Evolutionary conservation across 768 basidiomycete species (phyloP), one percentile per base, ranked within the genome.

Genomic region (Gelatoporia subvermispora): DNA sequence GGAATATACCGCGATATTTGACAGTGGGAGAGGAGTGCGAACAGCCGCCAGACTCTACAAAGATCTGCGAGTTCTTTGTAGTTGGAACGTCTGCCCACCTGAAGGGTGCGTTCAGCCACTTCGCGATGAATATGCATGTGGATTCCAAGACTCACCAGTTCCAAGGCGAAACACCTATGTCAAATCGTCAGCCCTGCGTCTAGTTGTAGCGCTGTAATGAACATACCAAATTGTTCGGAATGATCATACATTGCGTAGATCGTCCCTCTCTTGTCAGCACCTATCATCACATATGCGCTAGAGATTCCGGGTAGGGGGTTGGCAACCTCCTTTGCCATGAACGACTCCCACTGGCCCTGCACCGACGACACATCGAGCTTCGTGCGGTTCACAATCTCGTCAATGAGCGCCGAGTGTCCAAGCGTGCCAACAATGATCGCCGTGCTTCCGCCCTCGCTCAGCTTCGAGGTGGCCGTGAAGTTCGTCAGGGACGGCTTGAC

Each of bases 21-120:
- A 88, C 82, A 8, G 78, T 79, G 2, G 85, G 84, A 15, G 72
- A 58, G 36, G 81, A 84, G 64, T 85, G 83, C 5, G 66, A 50
- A 49, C 72, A 72, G 0, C 68, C 66, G 7, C 63, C 39, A 1
- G 66, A 54, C 4, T 71, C 54, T 11, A 79, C 73, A 53, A 74
- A 79, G 21, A 87, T 51, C 31, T 76, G 62, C 10, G 68, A 60
- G 31, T 81, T 73, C 25, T 70, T 67, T 15, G 74, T 75, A 1
- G 75, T 71, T 8, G 82, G 82, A n/a, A 85, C 85, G 61, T 88
- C 85, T n/a, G 84, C 82, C 85, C 85, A 88, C 79, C 79, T 84
- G 46, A 23, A 10, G 25, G 5, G 7, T 16, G 8, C 16, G 4
- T 34, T 31, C 9, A 24, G 22, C 11, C n/a, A 23, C 22, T 7